phyloP scores from a whole-genome alignment of 208 protist species.

The Endotrypanum monterogeii region DNA sequence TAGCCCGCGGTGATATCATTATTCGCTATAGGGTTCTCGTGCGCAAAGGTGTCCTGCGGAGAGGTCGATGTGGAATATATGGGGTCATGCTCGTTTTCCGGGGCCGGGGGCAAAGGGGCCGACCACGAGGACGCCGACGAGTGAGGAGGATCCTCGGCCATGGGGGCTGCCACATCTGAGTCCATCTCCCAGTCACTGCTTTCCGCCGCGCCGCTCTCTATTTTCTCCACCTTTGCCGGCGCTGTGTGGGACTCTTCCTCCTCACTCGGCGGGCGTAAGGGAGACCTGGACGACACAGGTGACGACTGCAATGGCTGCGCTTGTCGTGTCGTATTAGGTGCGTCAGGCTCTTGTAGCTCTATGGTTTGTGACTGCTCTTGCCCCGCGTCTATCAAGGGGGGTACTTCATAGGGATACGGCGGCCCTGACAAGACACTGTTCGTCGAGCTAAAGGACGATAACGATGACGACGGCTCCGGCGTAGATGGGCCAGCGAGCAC shows the following conservation, averaged over 20 bases:
- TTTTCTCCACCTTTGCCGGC: background rate
- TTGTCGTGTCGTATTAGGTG: background rate
- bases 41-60: too few relatives aligned
- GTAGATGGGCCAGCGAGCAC: background rate
- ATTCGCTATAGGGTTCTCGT: background rate
- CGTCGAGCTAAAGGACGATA: too few relatives aligned
- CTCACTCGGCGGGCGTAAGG: background rate
- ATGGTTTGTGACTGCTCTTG: background rate
- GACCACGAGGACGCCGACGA: background rate
- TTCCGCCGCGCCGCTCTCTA: background rate
- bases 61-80: too few relatives aligned
- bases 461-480: background rate
- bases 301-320: background rate
- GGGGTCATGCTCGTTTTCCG: background rate
- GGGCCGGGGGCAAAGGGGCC: background rate
- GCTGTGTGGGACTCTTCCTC: background rate
- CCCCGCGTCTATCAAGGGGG: background rate
- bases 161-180: background rate
- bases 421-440: background rate
- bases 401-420: background rate
- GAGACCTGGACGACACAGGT: background rate
- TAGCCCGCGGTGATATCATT: background rate
- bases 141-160: background rate
- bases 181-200: slow-evolving; percentile 7
- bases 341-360: slow-evolving; percentile 1